Base-by-base conservation (phyloP, 768 basidiomycete genomes). In the Tephrocybe rancida region DNA sequence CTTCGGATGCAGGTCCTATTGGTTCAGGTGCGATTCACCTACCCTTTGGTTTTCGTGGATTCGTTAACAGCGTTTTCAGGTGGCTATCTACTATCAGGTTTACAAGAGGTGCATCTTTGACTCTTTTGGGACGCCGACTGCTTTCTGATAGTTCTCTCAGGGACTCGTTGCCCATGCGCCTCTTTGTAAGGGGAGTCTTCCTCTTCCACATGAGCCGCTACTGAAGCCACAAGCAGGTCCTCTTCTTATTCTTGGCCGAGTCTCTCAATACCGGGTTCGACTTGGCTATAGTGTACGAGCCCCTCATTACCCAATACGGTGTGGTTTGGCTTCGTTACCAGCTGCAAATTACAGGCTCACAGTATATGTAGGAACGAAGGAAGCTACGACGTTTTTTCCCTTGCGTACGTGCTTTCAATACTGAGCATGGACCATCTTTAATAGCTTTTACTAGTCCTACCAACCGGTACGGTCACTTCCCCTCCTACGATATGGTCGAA, bases 211-310 rank as follows among this genome's bases (percentile, higher is more conserved):
- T 44, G 29, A 34, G 26, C 27, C 13, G 30, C 16, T 39, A n/a
- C 19, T 24, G 32, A 30, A 3, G 11, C 27, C 8, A 30, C 14
- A 2, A 16, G 11, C 54, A 79, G 76, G 73, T 79, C 3, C 51
- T 73, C 19, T 76, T 73, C 54, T 60, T 80, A 5, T 78, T 81
- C 55, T 34, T 73, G 14, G 54, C 73, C 16, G 78, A 79, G 51
- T 73, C 75, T 0, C 48, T 72, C 1, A 79, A 79, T 52, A 77
- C 78, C 2, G 76, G 60, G 5, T 73, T 71, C 55, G 73, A 76
- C 58, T 75, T 80, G 48, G 70, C 66, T 5, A 72, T 79, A 61
- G 71, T 80, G 62, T 81, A 74, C 45, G 72, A 81, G 52, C 77
- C 78, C 0, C 66, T 81, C 1, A 76, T 81, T 21, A 44, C 65